A percentile compares a stretch with the other conserved stretches of the same genome.
Conservation (phyloP, 192 early-diverging fungal species). For the Lunasporangiospora selenospora region DNA sequence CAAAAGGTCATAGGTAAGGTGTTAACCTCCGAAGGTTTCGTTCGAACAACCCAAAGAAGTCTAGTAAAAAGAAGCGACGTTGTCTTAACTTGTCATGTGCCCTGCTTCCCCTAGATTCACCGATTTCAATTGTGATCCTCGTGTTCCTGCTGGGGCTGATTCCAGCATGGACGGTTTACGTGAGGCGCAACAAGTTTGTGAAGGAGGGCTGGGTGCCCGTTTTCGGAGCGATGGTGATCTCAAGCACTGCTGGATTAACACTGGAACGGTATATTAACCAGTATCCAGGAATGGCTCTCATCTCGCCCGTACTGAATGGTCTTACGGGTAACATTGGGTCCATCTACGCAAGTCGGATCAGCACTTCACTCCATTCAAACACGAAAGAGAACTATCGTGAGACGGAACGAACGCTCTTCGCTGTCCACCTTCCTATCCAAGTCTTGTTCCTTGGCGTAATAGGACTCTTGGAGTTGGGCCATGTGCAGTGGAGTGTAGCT, state of each 20-base stretch:
- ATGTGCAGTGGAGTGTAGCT: constrained; percentile 20
- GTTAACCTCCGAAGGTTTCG: not conserved
- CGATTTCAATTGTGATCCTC: constrained; percentile 49
- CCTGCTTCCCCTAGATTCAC: constrained; percentile 48
- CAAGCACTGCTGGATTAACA: constrained; percentile 70
- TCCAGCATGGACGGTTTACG: constrained; percentile 56
- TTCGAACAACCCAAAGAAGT: no score
- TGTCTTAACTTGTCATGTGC: no score
- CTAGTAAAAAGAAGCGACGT: no score
- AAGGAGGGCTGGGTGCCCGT: constrained; percentile 79
- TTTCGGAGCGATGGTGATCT: constrained; percentile 75
- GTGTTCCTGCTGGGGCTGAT: constrained; percentile 48
- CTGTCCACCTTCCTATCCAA: constrained; percentile 77
- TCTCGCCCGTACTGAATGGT: constrained; percentile 74
- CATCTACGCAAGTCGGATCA: constrained; percentile 78
- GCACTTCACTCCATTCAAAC: constrained; percentile 70
- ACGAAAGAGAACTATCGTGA: constrained; percentile 51
- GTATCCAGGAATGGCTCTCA: constrained; percentile 68
- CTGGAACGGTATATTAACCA: constrained; percentile 71
- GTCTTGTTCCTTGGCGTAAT: constrained; percentile 56
- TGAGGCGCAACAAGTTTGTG: constrained; percentile 67
- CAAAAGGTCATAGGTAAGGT: constrained; percentile 57
- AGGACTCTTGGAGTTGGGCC: constrained; percentile 17
- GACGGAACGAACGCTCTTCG: constrained; percentile 65
- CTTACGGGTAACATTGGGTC: constrained; percentile 82